A percentile compares a stretch with the other conserved stretches of the same genome.
These are phyloP conservation scores for Schizosaccharomyces lindneri DNA, from an alignment of 805 yeast species.

Conservation along the genomic window DNA sequence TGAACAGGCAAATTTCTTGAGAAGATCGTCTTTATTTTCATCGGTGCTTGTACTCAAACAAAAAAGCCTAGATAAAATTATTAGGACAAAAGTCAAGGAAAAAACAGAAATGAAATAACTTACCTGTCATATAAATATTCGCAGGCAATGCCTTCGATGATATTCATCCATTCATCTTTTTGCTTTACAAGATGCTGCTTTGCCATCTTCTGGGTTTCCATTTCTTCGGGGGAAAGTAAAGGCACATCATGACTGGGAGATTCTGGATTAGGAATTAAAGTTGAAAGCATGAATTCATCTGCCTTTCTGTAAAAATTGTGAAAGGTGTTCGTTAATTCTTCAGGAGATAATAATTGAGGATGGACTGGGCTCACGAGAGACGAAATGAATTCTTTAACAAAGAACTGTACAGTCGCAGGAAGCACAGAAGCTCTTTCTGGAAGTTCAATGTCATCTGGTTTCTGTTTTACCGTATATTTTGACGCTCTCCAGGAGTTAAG, in stretches of 20 bases:
- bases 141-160: neutral
- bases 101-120: neutral
- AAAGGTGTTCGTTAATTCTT: neutral
- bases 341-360: neutral
- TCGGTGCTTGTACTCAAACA: neutral
- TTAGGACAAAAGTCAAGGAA: neutral
- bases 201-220: neutral
- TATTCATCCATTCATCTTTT: neutral
- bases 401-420: neutral
- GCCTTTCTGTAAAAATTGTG: neutral
- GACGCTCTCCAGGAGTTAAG: neutral
- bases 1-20: neutral
- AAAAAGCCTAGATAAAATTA: neutral
- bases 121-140: neutral
- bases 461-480: neutral
- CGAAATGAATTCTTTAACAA: neutral
- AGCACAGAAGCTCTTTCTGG: neutral
- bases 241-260: neutral
- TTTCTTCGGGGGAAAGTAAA: neutral
- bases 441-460: neutral
- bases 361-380: neutral
- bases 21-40: neutral
- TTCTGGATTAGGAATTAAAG: neutral
- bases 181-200: neutral
- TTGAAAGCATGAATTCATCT: neutral